Conservation (phyloP, 306 rosid species). For the Carpinus viminea region DNA sequence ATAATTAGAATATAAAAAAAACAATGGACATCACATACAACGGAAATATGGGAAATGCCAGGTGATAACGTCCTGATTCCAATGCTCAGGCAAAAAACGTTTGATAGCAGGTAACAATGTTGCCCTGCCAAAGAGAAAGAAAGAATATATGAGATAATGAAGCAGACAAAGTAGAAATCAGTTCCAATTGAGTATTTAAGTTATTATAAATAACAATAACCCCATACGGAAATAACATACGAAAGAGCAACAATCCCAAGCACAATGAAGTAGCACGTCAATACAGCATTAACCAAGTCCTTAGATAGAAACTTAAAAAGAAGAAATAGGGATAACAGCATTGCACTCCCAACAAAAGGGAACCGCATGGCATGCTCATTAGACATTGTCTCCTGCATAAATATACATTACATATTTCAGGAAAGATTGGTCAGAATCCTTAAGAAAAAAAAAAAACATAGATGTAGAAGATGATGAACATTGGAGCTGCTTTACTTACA, state of each 20-base stretch:
- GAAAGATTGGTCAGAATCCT: slow-evolving; percentile 6
- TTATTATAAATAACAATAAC: neutral
- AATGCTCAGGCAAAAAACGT: slow-evolving; percentile 70
- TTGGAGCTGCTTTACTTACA: slow-evolving; percentile 45
- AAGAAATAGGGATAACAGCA: slow-evolving; percentile 89
- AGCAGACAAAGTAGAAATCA: slow-evolving; percentile 1
- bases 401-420: slow-evolving; percentile 17
- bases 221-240: slow-evolving; percentile 51
- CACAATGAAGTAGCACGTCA: slow-evolving; percentile 91
- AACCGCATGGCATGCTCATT: slow-evolving; percentile 99
- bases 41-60: slow-evolving; percentile 91
- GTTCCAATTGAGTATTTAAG: slow-evolving; percentile 9
- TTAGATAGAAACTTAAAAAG: slow-evolving; percentile 96
- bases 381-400: slow-evolving; percentile 97
- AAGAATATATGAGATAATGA: slow-evolving; percentile 15
- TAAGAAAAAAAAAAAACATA: neutral
- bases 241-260: slow-evolving; percentile 97
- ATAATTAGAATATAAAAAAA: neutral
- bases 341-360: slow-evolving; percentile 99
- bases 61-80: slow-evolving; percentile 64
- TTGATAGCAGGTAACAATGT: slow-evolving; percentile 83
- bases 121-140: slow-evolving; percentile 65
- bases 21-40: slow-evolving; percentile 54
- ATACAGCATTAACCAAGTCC: slow-evolving; percentile 97
- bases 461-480: slow-evolving; percentile 2